Conservation (phyloP, 768 basidiomycete species). For the Piloderma croceum region DNA sequence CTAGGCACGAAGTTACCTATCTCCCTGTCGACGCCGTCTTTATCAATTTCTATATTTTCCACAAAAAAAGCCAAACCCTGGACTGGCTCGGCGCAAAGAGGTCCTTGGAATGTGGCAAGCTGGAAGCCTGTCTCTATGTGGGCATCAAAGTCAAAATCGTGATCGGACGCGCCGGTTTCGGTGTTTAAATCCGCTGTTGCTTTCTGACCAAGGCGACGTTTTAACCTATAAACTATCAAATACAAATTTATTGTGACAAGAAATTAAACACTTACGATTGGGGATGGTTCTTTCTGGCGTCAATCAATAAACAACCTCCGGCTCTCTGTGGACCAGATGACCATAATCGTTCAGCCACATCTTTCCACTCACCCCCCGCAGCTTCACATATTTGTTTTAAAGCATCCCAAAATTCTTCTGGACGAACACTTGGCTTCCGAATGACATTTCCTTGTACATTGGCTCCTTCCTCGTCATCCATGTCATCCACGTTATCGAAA, state of each 20-base stretch:
- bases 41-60: conserved; percentile 65
- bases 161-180: conserved; percentile 31
- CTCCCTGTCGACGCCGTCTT: conserved; percentile 54
- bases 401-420: conserved; percentile 77
- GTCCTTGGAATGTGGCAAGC: conserved; percentile 89
- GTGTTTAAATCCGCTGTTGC: conserved; percentile 24
- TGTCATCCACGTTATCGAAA: conserved; percentile 27
- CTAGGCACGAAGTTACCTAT: conserved; percentile 51
- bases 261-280: conserved; percentile 48
- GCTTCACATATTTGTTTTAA: conserved; percentile 61
- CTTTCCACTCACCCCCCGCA: conserved; percentile 80
- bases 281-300: conserved; percentile 44
- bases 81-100: conserved; percentile 91
- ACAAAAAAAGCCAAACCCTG: conserved; percentile 91
- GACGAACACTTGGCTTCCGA: conserved; percentile 56
- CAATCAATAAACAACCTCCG: conserved; percentile 84
- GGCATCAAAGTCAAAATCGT: conserved; percentile 61
- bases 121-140: conserved; percentile 93
- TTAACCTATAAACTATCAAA: conserved; percentile 36
- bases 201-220: conserved; percentile 41
- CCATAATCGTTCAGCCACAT: conserved; percentile 70
- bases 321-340: conserved; percentile 86
- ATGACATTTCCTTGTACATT: conserved; percentile 54
- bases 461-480: conserved; percentile 33
- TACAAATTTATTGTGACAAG: neutral